Conservation (phyloP, 2,329 filamentous ascomycete genomes). For the Talaromyces albobiverticillius region DNA sequence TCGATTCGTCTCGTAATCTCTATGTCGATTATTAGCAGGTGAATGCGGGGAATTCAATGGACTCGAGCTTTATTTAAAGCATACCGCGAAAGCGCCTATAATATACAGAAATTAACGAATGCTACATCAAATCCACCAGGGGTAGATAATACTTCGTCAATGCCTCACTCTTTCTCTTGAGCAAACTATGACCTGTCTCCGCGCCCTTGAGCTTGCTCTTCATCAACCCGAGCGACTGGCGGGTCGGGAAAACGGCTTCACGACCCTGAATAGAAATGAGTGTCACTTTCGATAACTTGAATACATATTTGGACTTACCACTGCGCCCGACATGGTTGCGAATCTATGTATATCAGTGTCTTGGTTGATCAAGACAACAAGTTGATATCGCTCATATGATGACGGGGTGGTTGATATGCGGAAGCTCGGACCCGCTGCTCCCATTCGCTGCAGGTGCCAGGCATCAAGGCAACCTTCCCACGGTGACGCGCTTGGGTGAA, state of each 20-base stretch:
- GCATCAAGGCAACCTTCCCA: constrained; percentile 18
- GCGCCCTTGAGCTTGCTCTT: constrained; percentile 96
- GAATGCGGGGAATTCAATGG: constrained; percentile 17
- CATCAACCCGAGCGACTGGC: constrained; percentile 95
- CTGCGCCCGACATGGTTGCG: constrained; percentile 41
- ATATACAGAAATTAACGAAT: background rate
- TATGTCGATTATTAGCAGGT: constrained; percentile 38
- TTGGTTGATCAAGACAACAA: constrained; percentile 4
- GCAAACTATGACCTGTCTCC: constrained; percentile 84
- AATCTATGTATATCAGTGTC: constrained; percentile 15
- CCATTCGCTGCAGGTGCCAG: constrained; percentile 10
- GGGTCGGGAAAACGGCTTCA: constrained; percentile 95
- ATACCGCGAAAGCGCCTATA: constrained; percentile 82
- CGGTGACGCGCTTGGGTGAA: constrained; percentile 14
- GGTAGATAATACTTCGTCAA: constrained; percentile 74
- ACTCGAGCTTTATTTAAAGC: constrained; percentile 21
- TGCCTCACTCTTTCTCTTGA: constrained; percentile 98
- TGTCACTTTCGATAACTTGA: constrained; percentile 18
- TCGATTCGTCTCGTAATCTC: constrained; percentile 97
- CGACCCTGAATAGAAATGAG: constrained; percentile 63
- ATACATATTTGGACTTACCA: constrained; percentile 27
- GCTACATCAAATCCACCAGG: background rate
- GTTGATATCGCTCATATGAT: no score
- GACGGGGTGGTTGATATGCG: constrained; percentile 14
- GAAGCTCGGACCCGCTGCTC: constrained; percentile 17